Conservation (phyloP, 2,329 filamentous ascomycete species). For the Coniella lustricola region DNA sequence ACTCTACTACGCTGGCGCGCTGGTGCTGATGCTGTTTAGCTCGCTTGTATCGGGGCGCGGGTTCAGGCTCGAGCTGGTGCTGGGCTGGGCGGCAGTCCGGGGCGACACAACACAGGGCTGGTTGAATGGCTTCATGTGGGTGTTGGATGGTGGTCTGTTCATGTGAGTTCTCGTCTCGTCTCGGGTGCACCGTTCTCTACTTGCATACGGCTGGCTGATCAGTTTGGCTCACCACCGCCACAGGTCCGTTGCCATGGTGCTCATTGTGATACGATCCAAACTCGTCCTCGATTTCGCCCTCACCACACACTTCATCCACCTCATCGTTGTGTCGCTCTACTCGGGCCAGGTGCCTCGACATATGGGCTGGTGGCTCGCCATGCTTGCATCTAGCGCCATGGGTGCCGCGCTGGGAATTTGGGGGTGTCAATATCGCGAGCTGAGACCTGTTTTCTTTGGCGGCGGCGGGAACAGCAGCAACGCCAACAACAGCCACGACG, state of each 20-base stretch:
- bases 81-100: constrained; percentile 52
- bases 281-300: constrained; percentile 92
- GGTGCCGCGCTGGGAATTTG: constrained; percentile 67
- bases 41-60: constrained; percentile 49
- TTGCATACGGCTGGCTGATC: neutral
- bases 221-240: neutral
- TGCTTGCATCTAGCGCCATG: constrained; percentile 38
- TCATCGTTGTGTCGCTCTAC: constrained; percentile 57
- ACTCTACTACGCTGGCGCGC: constrained; percentile 46
- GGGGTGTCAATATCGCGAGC: constrained; percentile 84
- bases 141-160: constrained; percentile 48
- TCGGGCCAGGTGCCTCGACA: constrained; percentile 68
- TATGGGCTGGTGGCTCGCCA: constrained; percentile 76
- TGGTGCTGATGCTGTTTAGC: constrained; percentile 51
- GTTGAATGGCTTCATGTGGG: constrained; percentile 51
- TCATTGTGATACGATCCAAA: constrained; percentile 82
- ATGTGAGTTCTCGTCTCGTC: constrained; percentile 30
- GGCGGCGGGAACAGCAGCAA: constrained; percentile 41
- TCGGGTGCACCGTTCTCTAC: neutral
- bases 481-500: constrained; percentile 25
- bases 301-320: constrained; percentile 50
- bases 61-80: constrained; percentile 47
- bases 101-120: constrained; percentile 58
- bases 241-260: constrained; percentile 76
- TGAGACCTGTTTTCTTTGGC: constrained; percentile 83